Evolutionary conservation across 2,329 filamentous ascomycete genomes (phyloP), one percentile per base, ranked within the genome.

Genomic region (Alternaria infectoria): DNA sequence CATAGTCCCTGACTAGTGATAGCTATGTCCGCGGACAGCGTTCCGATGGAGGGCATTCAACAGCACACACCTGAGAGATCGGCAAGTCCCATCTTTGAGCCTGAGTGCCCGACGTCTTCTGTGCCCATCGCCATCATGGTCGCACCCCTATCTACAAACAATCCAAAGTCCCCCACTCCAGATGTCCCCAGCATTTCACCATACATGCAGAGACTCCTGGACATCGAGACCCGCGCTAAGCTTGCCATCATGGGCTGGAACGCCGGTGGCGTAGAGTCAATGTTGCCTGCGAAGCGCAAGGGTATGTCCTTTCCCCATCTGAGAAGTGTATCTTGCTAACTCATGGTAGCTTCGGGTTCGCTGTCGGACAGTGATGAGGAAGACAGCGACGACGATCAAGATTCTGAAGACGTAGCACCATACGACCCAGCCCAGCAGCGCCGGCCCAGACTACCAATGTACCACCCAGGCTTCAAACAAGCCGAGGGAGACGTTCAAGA

Each of bases 391-490:
- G 30, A 60, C n/a, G 61, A 57, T 8, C 15, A 30, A 12, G 57
- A 58, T 30, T 54, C 59, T n/a, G 52, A 51, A 5, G 25, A 40
- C 5, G 57, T 64, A 5, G 32, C 40, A 5, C 19, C 54, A 3
- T 61, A 68, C 25, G 63, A 70, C 44, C 66, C 64, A 8, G 46
- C 56, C 11, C 44, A 54, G 13, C 50, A 70, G 46, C 26, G 19
- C 9, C 61, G 46, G 2, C 67, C 67, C 0, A 57, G 59, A 9
- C 32, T 72, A 25, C 69, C 69, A 0, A 67, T 69, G 12, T 71
- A 67, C 32, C 69, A 71, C 43, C 70, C 70, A 9, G 59, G 51
- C 1, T 65, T 69, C 45, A 32, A 56, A n/a, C 28, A 19, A 19
- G 19, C 57, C 5, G 57, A 59, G 13, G 12, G 36, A 6, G 49